Conservation (phyloP, 106 monocot genomes). For the Narthecium ossifragum region DNA sequence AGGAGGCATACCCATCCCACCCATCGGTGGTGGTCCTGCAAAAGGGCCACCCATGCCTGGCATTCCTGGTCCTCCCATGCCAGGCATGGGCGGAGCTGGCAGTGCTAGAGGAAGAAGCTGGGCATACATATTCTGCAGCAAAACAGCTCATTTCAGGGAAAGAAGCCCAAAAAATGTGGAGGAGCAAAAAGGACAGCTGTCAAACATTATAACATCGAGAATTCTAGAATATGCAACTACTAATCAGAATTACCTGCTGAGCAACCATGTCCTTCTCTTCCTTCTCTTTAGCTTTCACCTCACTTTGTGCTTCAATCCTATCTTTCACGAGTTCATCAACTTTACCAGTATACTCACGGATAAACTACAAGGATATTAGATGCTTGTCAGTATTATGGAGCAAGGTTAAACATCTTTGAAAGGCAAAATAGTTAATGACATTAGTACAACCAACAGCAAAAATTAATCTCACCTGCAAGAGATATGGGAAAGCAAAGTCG, state of each 20-base stretch:
- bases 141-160: not conserved
- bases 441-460: not conserved
- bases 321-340: slow-evolving; percentile 91
- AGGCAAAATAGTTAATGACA: not conserved
- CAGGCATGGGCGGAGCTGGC: slow-evolving; percentile 78
- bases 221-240: not conserved
- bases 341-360: slow-evolving; percentile 91
- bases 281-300: slow-evolving; percentile 79
- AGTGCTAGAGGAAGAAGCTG: slow-evolving; percentile 90
- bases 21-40: slow-evolving; percentile 52
- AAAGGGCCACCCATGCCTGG: slow-evolving; percentile 38
- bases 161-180: too few species aligned
- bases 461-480: slow-evolving; percentile 56
- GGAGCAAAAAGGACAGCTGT: not conserved
- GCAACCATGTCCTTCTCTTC: slow-evolving; percentile 97
- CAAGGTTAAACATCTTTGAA: not conserved
- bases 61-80: slow-evolving; percentile 59
- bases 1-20: slow-evolving; percentile 75
- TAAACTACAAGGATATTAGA: slow-evolving; percentile 42
- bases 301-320: slow-evolving; percentile 75
- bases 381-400: not conserved
- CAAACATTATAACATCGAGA: not conserved
- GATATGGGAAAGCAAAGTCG: slow-evolving; percentile 92
- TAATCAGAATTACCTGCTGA: slow-evolving; percentile 58
- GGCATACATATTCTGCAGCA: slow-evolving; percentile 95